Evolutionary conservation across 2,329 filamentous ascomycete species (phyloP).

Genomic region (Trichoderma sp.): DNA sequence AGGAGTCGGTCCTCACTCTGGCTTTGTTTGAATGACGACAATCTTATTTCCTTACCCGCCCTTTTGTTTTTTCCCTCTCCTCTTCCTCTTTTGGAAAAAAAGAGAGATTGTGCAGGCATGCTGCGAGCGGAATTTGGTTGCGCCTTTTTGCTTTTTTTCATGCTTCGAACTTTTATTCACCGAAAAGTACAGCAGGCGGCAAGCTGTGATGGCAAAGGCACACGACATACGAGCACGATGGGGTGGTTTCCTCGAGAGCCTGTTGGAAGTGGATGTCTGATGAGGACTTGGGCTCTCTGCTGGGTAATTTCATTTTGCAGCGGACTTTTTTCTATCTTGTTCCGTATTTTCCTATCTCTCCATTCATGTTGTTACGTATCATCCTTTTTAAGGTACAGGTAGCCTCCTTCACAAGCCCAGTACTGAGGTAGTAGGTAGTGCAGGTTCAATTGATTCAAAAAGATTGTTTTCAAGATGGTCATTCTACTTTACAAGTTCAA

Average conservation of each 20-base stretch:
- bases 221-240: not conserved
- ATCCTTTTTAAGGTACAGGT: not conserved
- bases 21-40: not conserved
- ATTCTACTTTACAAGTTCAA: no score
- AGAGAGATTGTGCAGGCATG: conserved; percentile 13
- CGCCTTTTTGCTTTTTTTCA: not conserved
- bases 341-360: conserved; percentile 29
- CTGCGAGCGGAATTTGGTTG: conserved; percentile 25
- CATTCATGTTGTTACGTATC: conserved; percentile 29
- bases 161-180: no score
- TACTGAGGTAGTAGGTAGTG: not conserved
- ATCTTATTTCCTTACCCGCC: no score
- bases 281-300: conserved; percentile 9
- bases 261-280: not conserved
- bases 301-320: conserved; percentile 16
- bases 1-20: not conserved
- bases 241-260: not conserved
- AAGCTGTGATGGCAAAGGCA: not conserved
- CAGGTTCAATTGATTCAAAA: conserved; percentile 1
- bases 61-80: conserved; percentile 29
- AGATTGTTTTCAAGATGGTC: not conserved
- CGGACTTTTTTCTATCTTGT: conserved; percentile 29
- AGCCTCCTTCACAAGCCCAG: not conserved
- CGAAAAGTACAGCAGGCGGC: conserved; percentile 4
- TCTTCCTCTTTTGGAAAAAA: conserved; percentile 28